Base-by-base conservation (phyloP, 148 eudicot species). In the Cornus florida region DNA sequence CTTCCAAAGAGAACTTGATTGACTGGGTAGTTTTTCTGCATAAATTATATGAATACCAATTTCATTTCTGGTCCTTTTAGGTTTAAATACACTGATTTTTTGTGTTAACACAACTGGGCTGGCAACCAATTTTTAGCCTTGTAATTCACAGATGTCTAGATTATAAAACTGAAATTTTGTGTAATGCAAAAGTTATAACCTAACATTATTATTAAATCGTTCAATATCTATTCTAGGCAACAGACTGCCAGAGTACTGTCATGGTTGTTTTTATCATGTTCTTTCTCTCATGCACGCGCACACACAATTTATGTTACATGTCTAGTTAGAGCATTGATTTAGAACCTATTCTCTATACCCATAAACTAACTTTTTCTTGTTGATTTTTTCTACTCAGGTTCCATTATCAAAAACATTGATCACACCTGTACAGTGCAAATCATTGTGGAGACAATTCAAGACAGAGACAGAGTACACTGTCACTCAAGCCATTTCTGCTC, bases 401-500 rank as follows among this genome's bases (percentile, higher is more conserved):
- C 93, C 99, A 38, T 84, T 93, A 9, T 82, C 93, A 23, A 97
- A 94, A 86, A 97, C 98, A 75, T 85, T 97, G 79, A 84, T 97
- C 6, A 90, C 94, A 59, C 99, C 99, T 46, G 97, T 97, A 65
- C 98, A 97, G 85, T 97, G 99, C 88, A 97, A 97, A 87, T 86
- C 94, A 57, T 79, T 97, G 71, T 97, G 99, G 99, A 90, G 95
- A 83, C 98, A 97, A 84, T 97, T 97, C 81, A 91, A 88, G 81
- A 77, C 89, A 43, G 99, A 97, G 88, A 97, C 99, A 0, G 98
- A 97, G 77, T 97, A 97, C 84, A 90, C 94, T 48, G 98, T 97
- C 69, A 92, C 88, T 82, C 99, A 97, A 89, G 99, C 99, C 73
- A 89, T 94, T 81, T 84, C 99, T 78, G 98, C 99, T 75, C 99